Conservation (phyloP, 2,329 filamentous ascomycete genomes). For the Alternaria ethzedia region DNA sequence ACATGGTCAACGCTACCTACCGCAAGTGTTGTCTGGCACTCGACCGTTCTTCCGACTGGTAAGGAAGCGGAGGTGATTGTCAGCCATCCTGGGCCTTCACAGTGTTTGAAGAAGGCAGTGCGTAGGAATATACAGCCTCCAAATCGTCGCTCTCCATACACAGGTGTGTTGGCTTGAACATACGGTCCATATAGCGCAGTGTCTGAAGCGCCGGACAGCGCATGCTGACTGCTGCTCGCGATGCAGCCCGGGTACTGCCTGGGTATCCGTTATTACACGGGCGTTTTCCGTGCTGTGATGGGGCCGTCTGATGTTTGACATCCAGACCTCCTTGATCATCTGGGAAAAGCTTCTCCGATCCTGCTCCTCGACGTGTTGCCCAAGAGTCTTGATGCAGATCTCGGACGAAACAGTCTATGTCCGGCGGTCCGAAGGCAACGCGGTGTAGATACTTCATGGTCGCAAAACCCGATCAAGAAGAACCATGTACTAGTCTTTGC, state of each 20-base stretch:
- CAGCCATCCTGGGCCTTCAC: neutral
- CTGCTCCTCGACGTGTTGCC: neutral
- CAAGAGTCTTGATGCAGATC: neutral
- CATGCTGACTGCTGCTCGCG: neutral
- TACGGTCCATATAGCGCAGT: neutral
- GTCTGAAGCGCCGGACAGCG: neutral
- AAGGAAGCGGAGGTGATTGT: neutral
- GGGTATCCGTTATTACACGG: neutral
- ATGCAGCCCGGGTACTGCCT: neutral
- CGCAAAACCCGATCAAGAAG: neutral
- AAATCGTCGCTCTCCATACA: neutral
- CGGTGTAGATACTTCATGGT: neutral
- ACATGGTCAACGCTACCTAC: neutral
- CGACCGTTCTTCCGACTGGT: neutral
- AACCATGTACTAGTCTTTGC: neutral
- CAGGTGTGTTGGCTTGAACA: neutral
- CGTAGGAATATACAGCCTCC: neutral
- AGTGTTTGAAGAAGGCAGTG: neutral
- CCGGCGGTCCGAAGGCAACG: neutral
- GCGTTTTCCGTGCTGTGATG: neutral
- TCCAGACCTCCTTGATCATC: neutral
- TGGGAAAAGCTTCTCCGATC: neutral
- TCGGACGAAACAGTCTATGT: neutral
- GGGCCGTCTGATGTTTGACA: neutral
- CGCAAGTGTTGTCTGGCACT: neutral